Evolutionary conservation across 129 eudicot species (phyloP).

Genomic region (Apium graveolens): DNA sequence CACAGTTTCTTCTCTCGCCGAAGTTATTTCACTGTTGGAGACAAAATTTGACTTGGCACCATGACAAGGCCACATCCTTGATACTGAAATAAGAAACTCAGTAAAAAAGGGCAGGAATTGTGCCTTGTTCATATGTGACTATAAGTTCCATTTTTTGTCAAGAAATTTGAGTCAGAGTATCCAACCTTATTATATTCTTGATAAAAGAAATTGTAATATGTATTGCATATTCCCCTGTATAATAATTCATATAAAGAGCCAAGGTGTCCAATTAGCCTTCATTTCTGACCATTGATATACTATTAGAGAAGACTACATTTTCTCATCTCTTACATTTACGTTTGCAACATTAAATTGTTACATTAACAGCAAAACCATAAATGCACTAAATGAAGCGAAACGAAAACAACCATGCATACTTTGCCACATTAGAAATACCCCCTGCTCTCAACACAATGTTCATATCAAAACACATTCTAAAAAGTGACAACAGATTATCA

Average conservation of each 20-base stretch:
- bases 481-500: not conserved
- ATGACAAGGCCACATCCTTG: constrained; percentile 7
- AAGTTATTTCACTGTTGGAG: constrained; percentile 53
- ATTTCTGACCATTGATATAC: too few relatives aligned
- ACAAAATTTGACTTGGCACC: constrained; percentile 58
- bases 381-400: constrained; percentile 1
- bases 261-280: not conserved
- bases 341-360: not conserved
- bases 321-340: not conserved
- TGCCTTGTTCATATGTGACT: not conserved
- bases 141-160: not conserved
- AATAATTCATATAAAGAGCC: too few relatives aligned
- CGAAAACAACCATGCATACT: not conserved
- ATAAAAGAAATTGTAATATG: too few relatives aligned
- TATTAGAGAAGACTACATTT: not conserved
- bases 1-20: constrained; percentile 80
- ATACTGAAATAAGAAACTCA: not conserved
- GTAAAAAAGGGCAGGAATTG: not conserved
- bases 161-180: not conserved
- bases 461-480: not conserved
- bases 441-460: not conserved
- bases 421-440: not conserved
- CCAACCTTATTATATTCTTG: not conserved
- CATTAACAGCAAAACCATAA: not conserved
- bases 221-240: too few relatives aligned